These are phyloP conservation scores for Phytophthora boehmeriae DNA, from an alignment of 352 stramenopile genomes.

Conservation along the genomic window DNA sequence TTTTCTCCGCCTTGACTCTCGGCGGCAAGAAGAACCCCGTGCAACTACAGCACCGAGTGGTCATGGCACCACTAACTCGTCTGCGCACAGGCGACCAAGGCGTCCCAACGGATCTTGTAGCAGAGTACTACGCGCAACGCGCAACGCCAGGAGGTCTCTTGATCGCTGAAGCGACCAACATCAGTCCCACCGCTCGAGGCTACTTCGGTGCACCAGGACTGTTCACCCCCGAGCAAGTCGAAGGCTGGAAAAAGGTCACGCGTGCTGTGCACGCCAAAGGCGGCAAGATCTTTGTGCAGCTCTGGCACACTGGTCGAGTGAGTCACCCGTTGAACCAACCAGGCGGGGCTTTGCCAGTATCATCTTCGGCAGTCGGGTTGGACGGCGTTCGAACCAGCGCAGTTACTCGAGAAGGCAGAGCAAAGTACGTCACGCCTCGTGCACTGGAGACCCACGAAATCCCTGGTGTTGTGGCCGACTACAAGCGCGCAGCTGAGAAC, in stretches of 20 bases:
- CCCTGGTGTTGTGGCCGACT: conserved; percentile 33
- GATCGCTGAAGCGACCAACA: conserved; percentile 54
- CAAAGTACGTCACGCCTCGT: conserved; percentile 55
- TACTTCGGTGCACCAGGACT: conserved; percentile 46
- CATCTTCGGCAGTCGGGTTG: conserved; percentile 38
- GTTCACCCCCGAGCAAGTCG: conserved; percentile 46
- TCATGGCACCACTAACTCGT: conserved; percentile 51
- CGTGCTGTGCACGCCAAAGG: conserved; percentile 76
- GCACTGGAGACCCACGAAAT: conserved; percentile 82
- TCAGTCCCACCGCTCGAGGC: conserved; percentile 26
- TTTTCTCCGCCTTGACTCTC: conserved; percentile 37
- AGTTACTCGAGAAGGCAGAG: conserved; percentile 43
- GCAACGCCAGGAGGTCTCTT: conserved; percentile 43
- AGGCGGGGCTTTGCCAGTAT: conserved; percentile 50
- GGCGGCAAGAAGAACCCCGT: conserved; percentile 26
- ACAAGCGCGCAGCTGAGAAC: conserved; percentile 35
- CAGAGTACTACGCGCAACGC: conserved; percentile 48
- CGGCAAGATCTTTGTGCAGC: conserved; percentile 81
- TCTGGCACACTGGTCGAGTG: conserved; percentile 85
- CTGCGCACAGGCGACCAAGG: conserved; percentile 24
- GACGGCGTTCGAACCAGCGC: conserved; percentile 32
- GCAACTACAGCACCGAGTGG: conserved; percentile 46
- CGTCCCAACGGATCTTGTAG: conserved; percentile 30
- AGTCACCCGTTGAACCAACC: conserved; percentile 65
- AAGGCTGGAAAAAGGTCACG: conserved; percentile 60